Base-by-base conservation (phyloP, 441 rosid genomes). In the Caryocar brasiliense region DNA sequence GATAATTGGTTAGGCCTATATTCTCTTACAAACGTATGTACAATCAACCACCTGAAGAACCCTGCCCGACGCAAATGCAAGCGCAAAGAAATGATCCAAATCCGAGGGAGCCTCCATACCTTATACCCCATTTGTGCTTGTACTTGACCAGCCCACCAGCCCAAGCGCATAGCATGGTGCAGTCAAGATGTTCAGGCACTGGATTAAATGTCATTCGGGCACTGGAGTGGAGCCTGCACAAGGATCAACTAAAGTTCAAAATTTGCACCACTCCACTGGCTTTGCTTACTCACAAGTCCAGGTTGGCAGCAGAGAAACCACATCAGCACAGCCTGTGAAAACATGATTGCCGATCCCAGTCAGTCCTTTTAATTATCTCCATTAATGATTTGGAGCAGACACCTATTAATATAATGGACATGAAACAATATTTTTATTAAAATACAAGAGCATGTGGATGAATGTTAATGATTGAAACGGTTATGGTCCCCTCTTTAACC, bases 1-100 rank as follows among this genome's bases (percentile, higher is more conserved):
- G 62, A 58, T n/a, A n/a, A n/a, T n/a, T n/a, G n/a, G n/a, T 62
- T 62, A 52, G 67, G 66, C 69, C 82, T 75, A 68, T 80, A 67
- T 62, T 72, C n/a, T 38, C 60, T 47, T 21, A 39, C 51, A 59
- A 32, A 43, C 87, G 73, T 61, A 78, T 86, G 62, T 81, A 76
- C 93, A 81, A 38, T 55, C 64, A 20, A 37, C 36, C 43, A 20
- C 53, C 65, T 41, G 38, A 22, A 59, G 11, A 56, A 42, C 59
- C 77, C 74, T 54, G 56, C 19, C 40, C 14, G 15, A 52, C 51
- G 52, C 51, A 40, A n/a, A n/a, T n/a, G n/a, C n/a, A 7, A 15
- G 50, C 54, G 34, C 12, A 26, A 55, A 24, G 4, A 18, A 36
- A 23, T 21, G 24, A 25, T 35, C 45, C 39, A 22, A 25, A 32